Evolutionary conservation across 169 alveolate genomes (phyloP).

Genomic region (Pseudocohnilembus persalinus): DNA sequence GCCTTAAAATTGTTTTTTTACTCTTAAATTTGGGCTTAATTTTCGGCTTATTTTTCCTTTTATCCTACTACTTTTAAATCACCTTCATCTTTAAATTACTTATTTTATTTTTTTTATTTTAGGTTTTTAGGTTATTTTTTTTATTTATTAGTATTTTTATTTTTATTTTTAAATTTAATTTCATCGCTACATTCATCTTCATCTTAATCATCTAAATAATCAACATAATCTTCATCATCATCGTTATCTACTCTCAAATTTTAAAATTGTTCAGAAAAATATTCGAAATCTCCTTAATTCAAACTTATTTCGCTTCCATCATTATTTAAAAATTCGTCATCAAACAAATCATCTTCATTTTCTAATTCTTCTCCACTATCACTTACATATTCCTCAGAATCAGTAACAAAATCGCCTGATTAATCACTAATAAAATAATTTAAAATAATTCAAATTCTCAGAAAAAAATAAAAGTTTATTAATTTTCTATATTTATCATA

Average conservation of each 20-base stretch:
- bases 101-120: no score
- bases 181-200: constrained; percentile 8
- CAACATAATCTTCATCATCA: not conserved
- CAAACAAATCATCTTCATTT: not conserved
- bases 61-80: no score
- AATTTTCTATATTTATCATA: no score
- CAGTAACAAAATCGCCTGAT: not conserved
- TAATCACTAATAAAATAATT: not conserved
- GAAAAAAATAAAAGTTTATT: no score
- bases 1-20: no score
- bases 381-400: not conserved
- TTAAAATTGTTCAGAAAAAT: not conserved
- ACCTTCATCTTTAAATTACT: no score
- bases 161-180: not conserved
- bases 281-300: not conserved
- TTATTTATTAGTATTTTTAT: not conserved
- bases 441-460: no score
- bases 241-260: not conserved
- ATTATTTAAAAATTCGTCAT: not conserved
- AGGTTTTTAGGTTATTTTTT: constrained; percentile 5
- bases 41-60: no score
- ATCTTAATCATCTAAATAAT: not conserved
- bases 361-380: not conserved
- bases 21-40: no score
- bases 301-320: not conserved